Evolutionary conservation across 176 grass and related monocot species (phyloP), one percentile per base, ranked within the genome.

Genomic region (Aegilops tauschii): DNA sequence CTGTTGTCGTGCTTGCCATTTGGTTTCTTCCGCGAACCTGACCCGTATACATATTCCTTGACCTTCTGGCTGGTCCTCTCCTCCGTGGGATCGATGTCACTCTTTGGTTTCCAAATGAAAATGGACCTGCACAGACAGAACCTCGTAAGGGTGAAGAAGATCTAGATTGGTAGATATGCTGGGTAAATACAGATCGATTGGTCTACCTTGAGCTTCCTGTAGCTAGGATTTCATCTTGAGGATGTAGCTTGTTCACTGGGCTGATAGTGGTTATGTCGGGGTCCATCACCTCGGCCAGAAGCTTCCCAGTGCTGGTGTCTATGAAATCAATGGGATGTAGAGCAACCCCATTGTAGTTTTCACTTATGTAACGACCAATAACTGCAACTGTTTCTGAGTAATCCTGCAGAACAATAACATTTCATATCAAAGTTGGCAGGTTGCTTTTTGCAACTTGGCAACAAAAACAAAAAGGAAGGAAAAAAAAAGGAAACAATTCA

Each of bases 291-390:
- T 94, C 96, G 2, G 93, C 96, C 79, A 98, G 78, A 82, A 98
- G 93, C 27, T 90, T 95, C n/a, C 96, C 96, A 14, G 91, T 92
- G 72, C 75, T 90, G 3, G 89, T 92, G 44, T 98, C 93, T 84
- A 98, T 94, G 61, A 98, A 95, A 92, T 98, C 96, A 42, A 98
- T 98, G 14, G 96, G 96, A 91, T 96, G 96, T 20, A 98, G 75
- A 77, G 96, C 96, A 89, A 98, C 84, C 59, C 96, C 92, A 31
- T 94, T 91, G 74, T 93, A 94, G 87, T 98, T 96, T 61, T 98
- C 93, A 63, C 92, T 98, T 81, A 98, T 98, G 80, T 98, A 98
- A 63, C 96, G 93, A 23, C 96, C 96, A 67, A 98, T 92, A 20
- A 98, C 96, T 3, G 80, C 92, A 85, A 96, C 86, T 36, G 88